phyloP scores from a whole-genome alignment of 176 grass and related monocot genomes.

The Oryza officinalis region DNA sequence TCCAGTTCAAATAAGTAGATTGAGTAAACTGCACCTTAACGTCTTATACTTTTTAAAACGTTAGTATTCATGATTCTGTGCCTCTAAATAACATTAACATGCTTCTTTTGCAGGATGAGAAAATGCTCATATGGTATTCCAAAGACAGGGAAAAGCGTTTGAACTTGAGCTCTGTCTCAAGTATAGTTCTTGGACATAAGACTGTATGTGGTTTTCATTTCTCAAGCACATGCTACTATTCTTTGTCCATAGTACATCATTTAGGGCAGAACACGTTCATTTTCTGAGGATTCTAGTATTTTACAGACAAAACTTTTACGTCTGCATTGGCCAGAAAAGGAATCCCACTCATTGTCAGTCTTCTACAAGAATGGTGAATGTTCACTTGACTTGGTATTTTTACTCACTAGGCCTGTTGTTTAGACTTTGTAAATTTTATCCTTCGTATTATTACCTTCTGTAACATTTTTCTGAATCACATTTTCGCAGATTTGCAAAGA shows the following conservation, averaged over 20 bases:
- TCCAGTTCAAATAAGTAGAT: background rate
- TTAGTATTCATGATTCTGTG: background rate
- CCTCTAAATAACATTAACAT: conserved; percentile 12
- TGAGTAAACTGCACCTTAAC: conserved; percentile 4
- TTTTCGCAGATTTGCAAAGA: conserved; percentile 83
- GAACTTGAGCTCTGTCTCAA: conserved; percentile 70
- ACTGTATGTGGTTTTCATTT: conserved; percentile 60
- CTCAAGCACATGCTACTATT: conserved; percentile 10
- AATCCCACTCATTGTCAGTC: conserved; percentile 80
- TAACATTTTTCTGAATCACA: conserved; percentile 21
- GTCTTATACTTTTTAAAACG: background rate
- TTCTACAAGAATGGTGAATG: conserved; percentile 81
- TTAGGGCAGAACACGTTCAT: background rate
- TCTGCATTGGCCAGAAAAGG: conserved; percentile 75
- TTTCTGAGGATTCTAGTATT: conserved; percentile 35
- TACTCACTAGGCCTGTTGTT: conserved; percentile 26
- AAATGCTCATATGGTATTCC: conserved; percentile 82
- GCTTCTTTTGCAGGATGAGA: conserved; percentile 72
- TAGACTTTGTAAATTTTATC: conserved; percentile 16
- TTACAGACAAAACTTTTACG: conserved; percentile 86
- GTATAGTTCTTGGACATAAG: conserved; percentile 77
- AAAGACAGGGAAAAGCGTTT: conserved; percentile 79
- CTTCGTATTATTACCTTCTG: background rate
- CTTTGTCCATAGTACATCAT: background rate
- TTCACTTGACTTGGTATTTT: conserved; percentile 90